Percentiles rank a stretch among this genome's conserved stretches.
Evolutionary conservation across 2,329 filamentous ascomycete species (phyloP).

Genomic region (Colletotrichum caudatum): DNA sequence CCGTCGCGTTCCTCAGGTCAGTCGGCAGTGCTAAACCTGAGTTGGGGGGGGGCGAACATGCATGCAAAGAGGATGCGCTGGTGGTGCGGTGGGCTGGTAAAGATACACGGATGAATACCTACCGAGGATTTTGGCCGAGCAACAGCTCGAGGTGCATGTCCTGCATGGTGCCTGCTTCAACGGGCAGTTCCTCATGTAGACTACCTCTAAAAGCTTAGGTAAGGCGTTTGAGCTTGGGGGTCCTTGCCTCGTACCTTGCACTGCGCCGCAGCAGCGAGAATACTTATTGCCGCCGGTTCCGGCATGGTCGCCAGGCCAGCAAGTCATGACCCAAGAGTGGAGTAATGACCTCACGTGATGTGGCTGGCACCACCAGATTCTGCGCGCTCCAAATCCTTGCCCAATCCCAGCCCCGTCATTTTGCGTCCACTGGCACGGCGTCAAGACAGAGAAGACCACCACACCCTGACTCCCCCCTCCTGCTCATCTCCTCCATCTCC

Average conservation of each 20-base stretch:
- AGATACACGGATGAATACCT: constrained; percentile 3
- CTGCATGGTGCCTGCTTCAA: constrained; percentile 9
- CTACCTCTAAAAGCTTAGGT: constrained; percentile 18
- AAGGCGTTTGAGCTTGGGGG: not conserved
- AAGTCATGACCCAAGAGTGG: constrained; percentile 24
- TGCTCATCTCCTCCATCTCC: constrained; percentile 41
- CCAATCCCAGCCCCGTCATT: constrained; percentile 43
- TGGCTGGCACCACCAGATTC: constrained; percentile 39
- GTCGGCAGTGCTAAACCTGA: not conserved
- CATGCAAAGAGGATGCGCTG: not conserved
- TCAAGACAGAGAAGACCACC: constrained; percentile 40
- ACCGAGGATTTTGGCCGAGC: not conserved
- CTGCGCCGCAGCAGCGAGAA: not conserved
- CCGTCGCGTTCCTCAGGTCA: not conserved
- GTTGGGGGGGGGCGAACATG: not conserved
- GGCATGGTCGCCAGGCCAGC: constrained; percentile 39
- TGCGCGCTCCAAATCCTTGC: constrained; percentile 39
- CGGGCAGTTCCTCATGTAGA: not conserved
- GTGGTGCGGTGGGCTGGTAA: not conserved
- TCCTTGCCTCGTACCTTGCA: constrained; percentile 19
- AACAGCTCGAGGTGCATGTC: constrained; percentile 7
- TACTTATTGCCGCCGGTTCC: constrained; percentile 24
- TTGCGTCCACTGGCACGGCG: constrained; percentile 38
- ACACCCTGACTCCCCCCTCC: constrained; percentile 41
- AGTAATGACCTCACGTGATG: constrained; percentile 35